Evolutionary conservation across 108 stramenopile genomes (phyloP), one percentile per base, ranked within the genome.

Genomic region (Cylindrotheca closterium): DNA sequence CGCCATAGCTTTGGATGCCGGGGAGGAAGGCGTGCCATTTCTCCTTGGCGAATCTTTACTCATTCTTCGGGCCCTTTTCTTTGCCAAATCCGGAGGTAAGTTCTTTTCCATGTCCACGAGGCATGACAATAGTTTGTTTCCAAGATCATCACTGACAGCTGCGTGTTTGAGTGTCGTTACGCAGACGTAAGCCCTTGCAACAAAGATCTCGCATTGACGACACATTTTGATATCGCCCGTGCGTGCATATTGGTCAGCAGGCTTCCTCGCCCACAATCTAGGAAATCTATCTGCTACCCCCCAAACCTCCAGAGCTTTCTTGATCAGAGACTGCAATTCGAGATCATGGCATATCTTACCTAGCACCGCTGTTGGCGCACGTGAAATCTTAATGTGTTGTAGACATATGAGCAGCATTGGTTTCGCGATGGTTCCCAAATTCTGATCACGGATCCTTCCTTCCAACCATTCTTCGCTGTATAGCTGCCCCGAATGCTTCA

Each of bases 131-230:
- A 42, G 37, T 42, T 42, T 42, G 37, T 10, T 10, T 15, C 10
- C 37, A 7, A 42, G 15, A 15, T 42, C 37, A 42, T 42, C 37
- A 15, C 15, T 7, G 37, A 15, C 10, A 42, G 15, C 37, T 10
- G 7, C 37, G 37, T 42, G 15, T 7, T 57, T 26, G 12, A 67
- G 46, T 0, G 37, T 21, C 21, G 55, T 57, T 55, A 60, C 29
- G 22, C 48, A 69, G 0, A 47, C 50, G 28, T 8, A 59, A 5
- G 68, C 49, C 7, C 68, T 34, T 23, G 68, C 68, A 25, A 69
- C 58, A 31, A 69, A 69, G 21, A 69, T 59, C 37, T 69, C 68
- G 22, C 31, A 69, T 12, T 60, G 26, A 26, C 52, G 53, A 22
- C 68, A 34, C 25, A 60, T 23, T 1, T 18, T 37, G 4, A 23